Conservation (phyloP, 148 eudicot genomes). For the Chenopodium suecicum region DNA sequence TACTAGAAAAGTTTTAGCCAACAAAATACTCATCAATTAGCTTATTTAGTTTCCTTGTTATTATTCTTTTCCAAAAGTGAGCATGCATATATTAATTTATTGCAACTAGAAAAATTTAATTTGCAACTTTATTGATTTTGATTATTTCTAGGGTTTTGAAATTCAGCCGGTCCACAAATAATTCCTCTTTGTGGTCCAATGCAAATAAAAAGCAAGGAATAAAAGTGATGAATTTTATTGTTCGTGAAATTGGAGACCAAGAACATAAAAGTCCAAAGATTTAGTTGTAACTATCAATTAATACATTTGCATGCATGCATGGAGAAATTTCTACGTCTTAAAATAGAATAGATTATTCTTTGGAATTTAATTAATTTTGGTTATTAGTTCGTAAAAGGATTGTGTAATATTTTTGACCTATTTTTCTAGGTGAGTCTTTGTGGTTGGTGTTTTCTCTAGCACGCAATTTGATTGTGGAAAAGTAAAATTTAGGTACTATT, state of each 20-base stretch:
- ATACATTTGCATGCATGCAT: neutral
- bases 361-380: neutral
- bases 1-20: too few species aligned
- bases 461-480: conserved; percentile 3
- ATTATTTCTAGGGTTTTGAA: neutral
- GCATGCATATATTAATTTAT: too few species aligned
- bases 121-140: too few species aligned
- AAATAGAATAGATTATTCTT: neutral
- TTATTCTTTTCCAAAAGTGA: too few species aligned
- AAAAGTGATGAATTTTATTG: neutral
- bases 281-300: neutral
- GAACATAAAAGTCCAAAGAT: neutral
- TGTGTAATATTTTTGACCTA: neutral
- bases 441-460: neutral
- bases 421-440: neutral
- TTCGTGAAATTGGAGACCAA: neutral
- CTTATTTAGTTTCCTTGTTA: too few species aligned
- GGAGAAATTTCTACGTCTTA: neutral
- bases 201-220: neutral
- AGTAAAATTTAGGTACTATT: neutral
- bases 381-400: neutral
- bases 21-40: too few species aligned
- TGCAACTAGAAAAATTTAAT: too few species aligned
- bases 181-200: neutral
- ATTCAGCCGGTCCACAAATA: neutral